Percentiles rank a stretch among this genome's conserved stretches.
Conservation (phyloP, 345 rosid species). For the Aegle marmelos region DNA sequence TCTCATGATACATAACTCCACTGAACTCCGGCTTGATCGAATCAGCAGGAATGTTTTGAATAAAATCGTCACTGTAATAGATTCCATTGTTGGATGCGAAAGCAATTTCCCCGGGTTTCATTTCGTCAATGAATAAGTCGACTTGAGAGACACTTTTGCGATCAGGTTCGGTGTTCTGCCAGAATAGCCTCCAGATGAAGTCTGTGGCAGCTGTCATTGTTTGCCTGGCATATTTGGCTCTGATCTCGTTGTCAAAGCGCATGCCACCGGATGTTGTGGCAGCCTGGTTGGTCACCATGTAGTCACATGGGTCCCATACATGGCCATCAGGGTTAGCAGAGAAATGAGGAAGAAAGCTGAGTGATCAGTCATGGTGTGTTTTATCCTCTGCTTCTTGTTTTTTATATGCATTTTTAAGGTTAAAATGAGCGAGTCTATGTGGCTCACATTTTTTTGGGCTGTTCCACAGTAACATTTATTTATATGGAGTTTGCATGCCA, state of each 20-base stretch:
- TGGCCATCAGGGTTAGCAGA: slow-evolving; percentile 19
- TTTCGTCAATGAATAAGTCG: slow-evolving; percentile 27
- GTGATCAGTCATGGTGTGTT: slow-evolving; percentile 12
- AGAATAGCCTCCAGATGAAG: slow-evolving; percentile 41
- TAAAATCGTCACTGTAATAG: slow-evolving; percentile 25
- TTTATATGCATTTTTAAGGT: too few relatives aligned
- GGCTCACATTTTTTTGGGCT: too few relatives aligned
- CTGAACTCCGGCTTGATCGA: slow-evolving; percentile 31
- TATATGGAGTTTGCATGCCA: too few relatives aligned
- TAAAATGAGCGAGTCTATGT: too few relatives aligned
- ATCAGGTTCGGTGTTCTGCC: slow-evolving; percentile 18
- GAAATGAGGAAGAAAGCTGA: slow-evolving; percentile 5
- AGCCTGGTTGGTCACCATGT: slow-evolving; percentile 32
- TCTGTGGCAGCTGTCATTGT: slow-evolving; percentile 26
- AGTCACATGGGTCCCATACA: slow-evolving; percentile 30
- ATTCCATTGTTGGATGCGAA: slow-evolving; percentile 21
- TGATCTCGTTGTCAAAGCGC: slow-evolving; percentile 33
- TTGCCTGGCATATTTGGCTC: slow-evolving; percentile 19
- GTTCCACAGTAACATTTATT: too few relatives aligned
- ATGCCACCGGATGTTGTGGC: slow-evolving; percentile 24
- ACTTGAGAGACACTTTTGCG: slow-evolving; percentile 23
- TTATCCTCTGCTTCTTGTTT: too few relatives aligned
- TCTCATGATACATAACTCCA: slow-evolving; percentile 67
- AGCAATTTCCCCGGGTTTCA: slow-evolving; percentile 21
- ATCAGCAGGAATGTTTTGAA: too few relatives aligned